phyloP scores from a whole-genome alignment of 306 rosid species.

The Delonix regia region DNA sequence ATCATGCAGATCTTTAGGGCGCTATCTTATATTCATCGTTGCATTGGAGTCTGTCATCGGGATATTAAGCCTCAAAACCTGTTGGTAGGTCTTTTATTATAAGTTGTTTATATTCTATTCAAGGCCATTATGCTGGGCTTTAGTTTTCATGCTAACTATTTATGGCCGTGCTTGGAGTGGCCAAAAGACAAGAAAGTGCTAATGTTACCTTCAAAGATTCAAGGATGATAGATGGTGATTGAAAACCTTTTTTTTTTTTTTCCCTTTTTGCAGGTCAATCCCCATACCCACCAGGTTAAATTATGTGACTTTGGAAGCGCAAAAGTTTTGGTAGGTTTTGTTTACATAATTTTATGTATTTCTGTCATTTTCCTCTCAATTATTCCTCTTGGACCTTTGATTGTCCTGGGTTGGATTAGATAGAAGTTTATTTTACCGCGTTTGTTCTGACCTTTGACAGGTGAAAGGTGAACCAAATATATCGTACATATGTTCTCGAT shows the following conservation, averaged over 20 bases:
- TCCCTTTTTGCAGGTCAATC: conserved; percentile 85
- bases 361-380: neutral
- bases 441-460: conserved; percentile 48
- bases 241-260: neutral
- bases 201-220: conserved; percentile 14
- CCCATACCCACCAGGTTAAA: conserved; percentile 97
- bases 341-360: neutral
- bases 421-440: conserved; percentile 1
- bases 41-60: conserved; percentile 97
- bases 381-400: conserved; percentile 5
- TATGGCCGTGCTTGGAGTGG: conserved; percentile 16
- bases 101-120: neutral
- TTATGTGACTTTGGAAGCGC: conserved; percentile 98
- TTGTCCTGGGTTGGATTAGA: conserved; percentile 15
- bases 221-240: conserved; percentile 20
- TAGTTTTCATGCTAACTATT: conserved; percentile 10
- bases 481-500: conserved; percentile 94
- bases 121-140: neutral
- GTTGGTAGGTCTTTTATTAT: conserved; percentile 56
- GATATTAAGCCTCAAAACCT: conserved; percentile 98
- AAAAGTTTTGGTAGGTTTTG: conserved; percentile 82
- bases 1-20: conserved; percentile 87
- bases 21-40: conserved; percentile 85
- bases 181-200: conserved; percentile 4
- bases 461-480: conserved; percentile 98